phyloP scores from a whole-genome alignment of 345 rosid genomes.

The rapeseed (Brassica napus) region DNA sequence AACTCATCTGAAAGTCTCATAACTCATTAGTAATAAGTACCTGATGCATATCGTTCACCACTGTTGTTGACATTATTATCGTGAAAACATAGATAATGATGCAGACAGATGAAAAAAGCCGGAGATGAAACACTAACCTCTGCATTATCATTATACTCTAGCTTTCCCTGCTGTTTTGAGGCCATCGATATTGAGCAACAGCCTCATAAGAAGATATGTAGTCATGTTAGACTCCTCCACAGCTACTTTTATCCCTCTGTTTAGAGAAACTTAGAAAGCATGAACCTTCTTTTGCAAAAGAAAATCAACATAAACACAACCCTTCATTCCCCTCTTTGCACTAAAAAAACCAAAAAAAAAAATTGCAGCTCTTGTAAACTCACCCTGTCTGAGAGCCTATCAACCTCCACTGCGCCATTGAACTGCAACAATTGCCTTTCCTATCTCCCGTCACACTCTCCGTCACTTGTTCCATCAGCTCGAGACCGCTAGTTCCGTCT shows the following conservation, averaged over 20 bases:
- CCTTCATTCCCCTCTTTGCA: neutral
- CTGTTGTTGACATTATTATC: neutral
- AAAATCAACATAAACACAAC: neutral
- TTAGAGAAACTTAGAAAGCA: neutral
- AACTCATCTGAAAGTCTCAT: neutral
- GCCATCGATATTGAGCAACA: neutral
- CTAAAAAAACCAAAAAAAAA: neutral
- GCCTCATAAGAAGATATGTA: neutral
- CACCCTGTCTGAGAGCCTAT: neutral
- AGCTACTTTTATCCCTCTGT: neutral
- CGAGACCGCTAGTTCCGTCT: neutral
- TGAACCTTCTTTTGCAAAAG: neutral
- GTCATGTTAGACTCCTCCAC: neutral
- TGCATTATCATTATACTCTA: neutral
- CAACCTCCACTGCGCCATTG: neutral
- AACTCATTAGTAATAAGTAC: neutral
- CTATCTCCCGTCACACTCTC: neutral
- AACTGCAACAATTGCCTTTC: neutral
- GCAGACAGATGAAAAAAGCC: neutral
- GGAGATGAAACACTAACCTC: neutral
- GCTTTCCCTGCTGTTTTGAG: neutral
- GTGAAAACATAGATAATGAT: neutral
- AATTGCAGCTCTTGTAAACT: neutral
- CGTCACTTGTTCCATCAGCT: neutral
- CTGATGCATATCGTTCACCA: neutral